Percentiles rank a stretch among this genome's conserved stretches.
phyloP scores from a whole-genome alignment of 768 basidiomycete genomes.

The Auriscalpium microsporum region DNA sequence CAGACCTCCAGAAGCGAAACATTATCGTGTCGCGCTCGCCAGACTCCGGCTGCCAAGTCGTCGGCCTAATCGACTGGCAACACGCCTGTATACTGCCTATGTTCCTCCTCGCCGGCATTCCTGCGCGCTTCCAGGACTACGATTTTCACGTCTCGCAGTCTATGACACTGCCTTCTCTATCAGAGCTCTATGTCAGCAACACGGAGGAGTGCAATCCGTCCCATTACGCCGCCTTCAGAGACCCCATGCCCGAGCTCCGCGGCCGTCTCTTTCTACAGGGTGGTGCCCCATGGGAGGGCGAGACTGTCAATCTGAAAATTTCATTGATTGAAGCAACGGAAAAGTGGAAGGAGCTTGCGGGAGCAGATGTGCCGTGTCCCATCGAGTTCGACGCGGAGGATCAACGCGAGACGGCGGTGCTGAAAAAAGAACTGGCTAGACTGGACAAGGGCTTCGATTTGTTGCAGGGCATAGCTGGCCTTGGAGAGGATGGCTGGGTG shows the following conservation, averaged over 20 bases:
- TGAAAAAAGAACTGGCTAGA: too few relatives aligned
- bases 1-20: too few relatives aligned
- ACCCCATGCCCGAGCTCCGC: slow-evolving; percentile 28
- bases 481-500: too few relatives aligned
- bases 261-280: slow-evolving; percentile 36
- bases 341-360: too few relatives aligned
- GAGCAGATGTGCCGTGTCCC: too few relatives aligned
- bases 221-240: slow-evolving; percentile 32
- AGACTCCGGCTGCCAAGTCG: slow-evolving; percentile 33
- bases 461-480: too few relatives aligned
- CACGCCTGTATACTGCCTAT: slow-evolving; percentile 43
- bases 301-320: too few relatives aligned
- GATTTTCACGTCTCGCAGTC: slow-evolving; percentile 31
- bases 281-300: slow-evolving; percentile 39
- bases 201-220: slow-evolving; percentile 37
- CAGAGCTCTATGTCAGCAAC: slow-evolving; percentile 38
- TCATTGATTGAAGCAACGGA: too few relatives aligned
- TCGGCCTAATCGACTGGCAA: slow-evolving; percentile 47
- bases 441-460: too few relatives aligned
- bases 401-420: too few relatives aligned
- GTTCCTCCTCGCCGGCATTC: slow-evolving; percentile 42
- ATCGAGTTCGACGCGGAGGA: too few relatives aligned
- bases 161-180: slow-evolving; percentile 34
- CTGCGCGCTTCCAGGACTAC: slow-evolving; percentile 38
- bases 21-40: slow-evolving; percentile 31